Conservation (phyloP, 2,329 filamentous ascomycete genomes). For the Sordariomycetes sp. region DNA sequence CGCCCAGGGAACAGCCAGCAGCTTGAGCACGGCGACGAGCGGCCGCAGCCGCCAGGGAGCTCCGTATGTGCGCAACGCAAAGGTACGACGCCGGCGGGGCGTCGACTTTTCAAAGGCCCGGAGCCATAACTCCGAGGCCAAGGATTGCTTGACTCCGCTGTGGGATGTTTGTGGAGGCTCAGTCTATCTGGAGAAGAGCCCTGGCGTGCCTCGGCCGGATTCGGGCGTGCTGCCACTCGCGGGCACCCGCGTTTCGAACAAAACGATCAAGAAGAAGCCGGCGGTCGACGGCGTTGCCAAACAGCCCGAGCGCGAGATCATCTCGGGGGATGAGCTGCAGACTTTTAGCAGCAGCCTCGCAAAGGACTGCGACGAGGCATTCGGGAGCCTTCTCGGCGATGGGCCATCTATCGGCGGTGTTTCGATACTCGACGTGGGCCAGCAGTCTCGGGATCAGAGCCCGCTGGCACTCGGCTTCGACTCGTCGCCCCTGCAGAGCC, state of each 20-base stretch:
- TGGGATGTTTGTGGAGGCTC: background rate
- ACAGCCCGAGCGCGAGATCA: slow-evolving; percentile 9
- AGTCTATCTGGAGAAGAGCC: background rate
- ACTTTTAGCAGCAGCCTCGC: slow-evolving; percentile 77
- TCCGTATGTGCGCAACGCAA: slow-evolving; percentile 25
- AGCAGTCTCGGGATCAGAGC: slow-evolving; percentile 4
- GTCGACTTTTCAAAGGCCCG: slow-evolving; percentile 32
- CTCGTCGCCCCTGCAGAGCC: background rate
- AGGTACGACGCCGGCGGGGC: slow-evolving; percentile 33
- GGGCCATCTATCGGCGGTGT: slow-evolving; percentile 10
- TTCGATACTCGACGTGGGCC: slow-evolving; percentile 4
- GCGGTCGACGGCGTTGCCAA: background rate
- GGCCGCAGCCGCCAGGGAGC: slow-evolving; percentile 29
- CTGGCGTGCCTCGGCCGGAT: slow-evolving; percentile 1
- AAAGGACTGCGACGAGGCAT: slow-evolving; percentile 84
- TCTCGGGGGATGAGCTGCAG: slow-evolving; percentile 60
- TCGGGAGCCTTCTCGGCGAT: slow-evolving; percentile 51
- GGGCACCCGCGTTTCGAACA: background rate
- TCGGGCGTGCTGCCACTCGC: background rate
- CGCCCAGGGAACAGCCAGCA: slow-evolving; percentile 28
- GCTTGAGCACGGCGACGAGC: slow-evolving; percentile 16
- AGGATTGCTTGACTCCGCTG: background rate
- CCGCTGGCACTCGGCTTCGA: background rate
- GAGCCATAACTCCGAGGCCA: background rate
- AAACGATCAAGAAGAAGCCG: background rate